phyloP scores from a whole-genome alignment of 441 rosid genomes.

The Iberis amara region DNA sequence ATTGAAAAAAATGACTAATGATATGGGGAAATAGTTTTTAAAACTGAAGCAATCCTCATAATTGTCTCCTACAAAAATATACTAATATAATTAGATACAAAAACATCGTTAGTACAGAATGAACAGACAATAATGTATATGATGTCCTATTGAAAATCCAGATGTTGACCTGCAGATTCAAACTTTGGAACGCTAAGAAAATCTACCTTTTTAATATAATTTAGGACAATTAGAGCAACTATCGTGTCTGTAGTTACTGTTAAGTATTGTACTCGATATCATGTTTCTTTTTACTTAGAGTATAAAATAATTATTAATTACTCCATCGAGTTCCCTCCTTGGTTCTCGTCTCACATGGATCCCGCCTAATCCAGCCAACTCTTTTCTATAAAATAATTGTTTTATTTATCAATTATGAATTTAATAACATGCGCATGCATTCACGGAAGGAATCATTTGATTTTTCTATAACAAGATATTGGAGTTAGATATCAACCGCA shows the following conservation, averaged over 20 bases:
- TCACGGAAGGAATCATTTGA: slow-evolving; percentile 28
- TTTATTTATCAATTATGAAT: not conserved
- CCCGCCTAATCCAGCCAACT: slow-evolving; percentile 32
- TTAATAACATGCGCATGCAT: slow-evolving; percentile 31
- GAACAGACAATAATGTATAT: too few species aligned
- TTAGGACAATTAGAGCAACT: slow-evolving; percentile 12
- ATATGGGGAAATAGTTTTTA: too few species aligned
- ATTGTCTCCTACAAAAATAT: too few species aligned
- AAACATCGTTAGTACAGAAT: too few species aligned
- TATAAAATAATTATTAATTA: slow-evolving; percentile 3
- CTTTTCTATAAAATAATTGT: slow-evolving; percentile 14
- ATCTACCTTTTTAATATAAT: too few species aligned
- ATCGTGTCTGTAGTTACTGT: slow-evolving; percentile 26
- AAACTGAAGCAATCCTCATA: too few species aligned
- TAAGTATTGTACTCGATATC: slow-evolving; percentile 23
- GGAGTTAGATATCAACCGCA: not conserved
- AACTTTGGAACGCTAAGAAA: too few species aligned
- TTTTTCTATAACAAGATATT: slow-evolving; percentile 18
- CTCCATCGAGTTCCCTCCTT: too few species aligned
- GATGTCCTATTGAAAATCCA: too few species aligned
- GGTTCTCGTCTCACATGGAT: slow-evolving; percentile 33
- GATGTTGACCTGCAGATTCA: too few species aligned
- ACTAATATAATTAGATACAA: too few species aligned
- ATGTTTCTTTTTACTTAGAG: slow-evolving; percentile 14
- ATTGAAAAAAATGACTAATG: too few species aligned